phyloP scores from a whole-genome alignment of 306 rosid genomes.

The Lathyrus tuberosus region DNA sequence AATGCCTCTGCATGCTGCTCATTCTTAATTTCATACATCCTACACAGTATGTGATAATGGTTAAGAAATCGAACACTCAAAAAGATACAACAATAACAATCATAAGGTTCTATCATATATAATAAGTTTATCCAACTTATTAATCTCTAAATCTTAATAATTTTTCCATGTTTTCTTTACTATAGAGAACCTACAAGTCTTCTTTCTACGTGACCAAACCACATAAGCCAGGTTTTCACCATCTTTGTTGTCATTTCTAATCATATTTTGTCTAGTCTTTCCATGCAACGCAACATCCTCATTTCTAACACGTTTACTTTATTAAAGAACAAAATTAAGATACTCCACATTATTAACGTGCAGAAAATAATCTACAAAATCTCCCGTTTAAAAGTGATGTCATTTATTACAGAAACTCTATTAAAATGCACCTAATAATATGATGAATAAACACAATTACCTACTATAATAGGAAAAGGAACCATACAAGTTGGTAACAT shows the following conservation, averaged over 20 bases:
- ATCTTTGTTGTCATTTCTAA: too few relatives aligned
- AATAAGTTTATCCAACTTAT: too few relatives aligned
- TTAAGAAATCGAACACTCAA: not conserved
- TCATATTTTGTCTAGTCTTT: too few relatives aligned
- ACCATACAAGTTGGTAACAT: constrained; percentile 11
- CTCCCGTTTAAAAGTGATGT: not conserved
- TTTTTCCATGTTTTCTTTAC: too few relatives aligned
- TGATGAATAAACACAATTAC: constrained; percentile 14
- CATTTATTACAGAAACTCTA: not conserved
- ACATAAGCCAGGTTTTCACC: too few relatives aligned
- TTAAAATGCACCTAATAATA: constrained; percentile 17
- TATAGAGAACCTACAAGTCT: too few relatives aligned
- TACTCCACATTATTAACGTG: constrained; percentile 27
- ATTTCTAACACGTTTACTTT: too few relatives aligned
- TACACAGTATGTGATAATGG: constrained; percentile 36
- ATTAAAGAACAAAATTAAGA: not conserved
- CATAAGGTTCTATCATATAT: too few relatives aligned
- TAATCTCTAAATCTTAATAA: too few relatives aligned
- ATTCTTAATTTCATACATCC: constrained; percentile 86
- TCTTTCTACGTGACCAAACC: too few relatives aligned
- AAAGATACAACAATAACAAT: not conserved
- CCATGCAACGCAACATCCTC: too few relatives aligned
- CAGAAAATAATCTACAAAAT: constrained; percentile 5
- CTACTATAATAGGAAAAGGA: not conserved
- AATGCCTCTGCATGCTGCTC: constrained; percentile 92